Evolutionary conservation across 352 stramenopile genomes (phyloP).

Genomic region (Chrysophaeum taylorii): DNA sequence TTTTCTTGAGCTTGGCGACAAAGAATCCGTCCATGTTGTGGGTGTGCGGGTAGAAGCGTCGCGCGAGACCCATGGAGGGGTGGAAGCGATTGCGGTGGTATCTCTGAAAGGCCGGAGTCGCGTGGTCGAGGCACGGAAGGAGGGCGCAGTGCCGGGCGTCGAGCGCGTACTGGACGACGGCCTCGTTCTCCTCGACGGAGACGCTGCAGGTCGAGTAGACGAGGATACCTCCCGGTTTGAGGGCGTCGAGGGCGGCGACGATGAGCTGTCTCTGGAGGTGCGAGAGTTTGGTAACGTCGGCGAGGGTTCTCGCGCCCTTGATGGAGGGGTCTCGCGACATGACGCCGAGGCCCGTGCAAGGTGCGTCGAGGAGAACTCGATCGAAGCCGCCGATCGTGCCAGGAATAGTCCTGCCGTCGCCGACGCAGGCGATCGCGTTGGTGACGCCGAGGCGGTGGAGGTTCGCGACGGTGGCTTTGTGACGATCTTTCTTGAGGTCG

Average conservation of each 20-base stretch:
- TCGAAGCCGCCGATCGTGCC: constrained; percentile 89
- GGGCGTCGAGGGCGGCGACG: constrained; percentile 94
- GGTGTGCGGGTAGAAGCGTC: constrained; percentile 97
- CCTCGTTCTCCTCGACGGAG: constrained; percentile 71
- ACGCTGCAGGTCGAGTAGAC: constrained; percentile 97
- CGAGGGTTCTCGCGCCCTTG: constrained; percentile 90
- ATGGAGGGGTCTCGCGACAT: constrained; percentile 95
- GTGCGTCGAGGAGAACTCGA: constrained; percentile 93
- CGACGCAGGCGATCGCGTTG: constrained; percentile 87
- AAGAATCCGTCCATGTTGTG: constrained; percentile 99
- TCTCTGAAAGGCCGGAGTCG: constrained; percentile 40
- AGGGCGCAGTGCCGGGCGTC: constrained; percentile 95
- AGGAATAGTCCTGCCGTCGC: constrained; percentile 91
- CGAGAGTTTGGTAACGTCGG: constrained; percentile 68
- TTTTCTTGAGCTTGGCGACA: constrained; percentile 98
- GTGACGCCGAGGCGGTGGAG: constrained; percentile 94
- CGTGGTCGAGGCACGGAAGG: constrained; percentile 62
- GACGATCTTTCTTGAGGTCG: constrained; percentile 92
- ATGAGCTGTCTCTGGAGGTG: constrained; percentile 98
- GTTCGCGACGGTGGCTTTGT: constrained; percentile 93
- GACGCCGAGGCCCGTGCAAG: constrained; percentile 92
- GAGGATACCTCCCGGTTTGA: constrained; percentile 87
- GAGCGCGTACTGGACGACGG: constrained; percentile 97
- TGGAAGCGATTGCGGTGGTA: constrained; percentile 97
- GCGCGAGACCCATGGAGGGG: constrained; percentile 81